phyloP scores from a whole-genome alignment of 2,329 filamentous ascomycete genomes.

The Leptographium procerum region DNA sequence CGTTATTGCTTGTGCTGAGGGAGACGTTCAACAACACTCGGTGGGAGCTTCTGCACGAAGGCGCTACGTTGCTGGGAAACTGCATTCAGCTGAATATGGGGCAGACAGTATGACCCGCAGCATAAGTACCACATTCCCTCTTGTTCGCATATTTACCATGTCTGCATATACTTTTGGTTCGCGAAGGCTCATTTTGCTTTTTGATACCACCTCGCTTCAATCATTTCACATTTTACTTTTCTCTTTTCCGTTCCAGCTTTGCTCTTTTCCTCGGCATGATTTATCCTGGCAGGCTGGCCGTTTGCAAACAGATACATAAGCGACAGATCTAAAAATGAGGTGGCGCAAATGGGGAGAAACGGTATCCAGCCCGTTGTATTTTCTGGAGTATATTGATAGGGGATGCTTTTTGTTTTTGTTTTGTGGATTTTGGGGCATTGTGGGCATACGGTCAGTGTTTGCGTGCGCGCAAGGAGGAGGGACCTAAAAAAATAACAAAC shows the following conservation, averaged over 20 bases:
- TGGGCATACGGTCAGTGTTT: background rate
- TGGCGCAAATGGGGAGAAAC: background rate
- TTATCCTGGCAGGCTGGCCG: background rate
- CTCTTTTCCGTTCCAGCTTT: background rate
- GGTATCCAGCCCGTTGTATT: background rate
- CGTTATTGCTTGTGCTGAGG: constrained; percentile 68
- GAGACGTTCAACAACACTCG: constrained; percentile 72
- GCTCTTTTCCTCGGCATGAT: background rate
- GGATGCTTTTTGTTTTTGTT: background rate
- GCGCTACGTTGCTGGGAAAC: constrained; percentile 65
- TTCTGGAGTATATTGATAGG: background rate
- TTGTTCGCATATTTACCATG: background rate
- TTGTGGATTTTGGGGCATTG: background rate
- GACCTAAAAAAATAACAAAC: background rate
- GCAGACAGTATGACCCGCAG: background rate
- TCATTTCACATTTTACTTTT: background rate
- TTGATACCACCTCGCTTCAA: background rate
- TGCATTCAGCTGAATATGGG: constrained; percentile 53
- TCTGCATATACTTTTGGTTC: background rate
- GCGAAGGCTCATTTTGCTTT: background rate
- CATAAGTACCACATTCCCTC: background rate
- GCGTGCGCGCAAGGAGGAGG: background rate
- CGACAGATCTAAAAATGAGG: background rate
- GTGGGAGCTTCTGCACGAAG: constrained; percentile 89
- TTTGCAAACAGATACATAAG: background rate